Evolutionary conservation across 441 rosid genomes (phyloP), one percentile per base, ranked within the genome.

Genomic region (Jatropha multifida): DNA sequence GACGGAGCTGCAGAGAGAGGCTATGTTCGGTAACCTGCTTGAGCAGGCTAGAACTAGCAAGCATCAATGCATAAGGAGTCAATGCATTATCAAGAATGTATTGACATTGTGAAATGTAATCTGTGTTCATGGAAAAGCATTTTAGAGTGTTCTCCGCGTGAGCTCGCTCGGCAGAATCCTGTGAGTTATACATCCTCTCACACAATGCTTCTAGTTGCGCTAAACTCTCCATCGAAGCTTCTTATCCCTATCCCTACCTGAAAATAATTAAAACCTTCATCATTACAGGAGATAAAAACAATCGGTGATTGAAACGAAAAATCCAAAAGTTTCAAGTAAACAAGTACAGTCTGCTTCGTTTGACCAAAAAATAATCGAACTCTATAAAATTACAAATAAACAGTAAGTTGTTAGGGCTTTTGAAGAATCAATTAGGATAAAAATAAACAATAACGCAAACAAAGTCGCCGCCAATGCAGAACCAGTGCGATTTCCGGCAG

Each of bases 11-110:
- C 78, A 90, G 73, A 38, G 97, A 85, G 71, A 96, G 97, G 75
- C 89, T 89, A 79, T 94, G 98, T 82, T 93, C 99, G 1, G 98
- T 93, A 78, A 96, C 98, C 90, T 94, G 99, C 88, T 93, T 94
- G 75, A 96, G 71, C 83, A 96, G 83, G 84, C 98, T 96, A 65
- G 99, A 94, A 88, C 98, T 94, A 69, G 99, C 99, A 38, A 97
- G 98, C 98, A 97, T 97, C 83, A 97, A 83, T 2, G 99, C 93
- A 18, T 97, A 97, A 48, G 99, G 98, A 79, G 95, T 92, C 84
- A 90, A 79, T 54, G 99, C 97, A 81, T 97, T 92, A 83, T 97
- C 98, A 17, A 97, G 98, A 83, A 97, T 97, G 88, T 84, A 97
- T 81, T 94, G 99, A 82, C 99, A 97, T 77, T 97, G 97, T 1